phyloP scores from a whole-genome alignment of 441 rosid species.

The Arabidopsis lyrata region DNA sequence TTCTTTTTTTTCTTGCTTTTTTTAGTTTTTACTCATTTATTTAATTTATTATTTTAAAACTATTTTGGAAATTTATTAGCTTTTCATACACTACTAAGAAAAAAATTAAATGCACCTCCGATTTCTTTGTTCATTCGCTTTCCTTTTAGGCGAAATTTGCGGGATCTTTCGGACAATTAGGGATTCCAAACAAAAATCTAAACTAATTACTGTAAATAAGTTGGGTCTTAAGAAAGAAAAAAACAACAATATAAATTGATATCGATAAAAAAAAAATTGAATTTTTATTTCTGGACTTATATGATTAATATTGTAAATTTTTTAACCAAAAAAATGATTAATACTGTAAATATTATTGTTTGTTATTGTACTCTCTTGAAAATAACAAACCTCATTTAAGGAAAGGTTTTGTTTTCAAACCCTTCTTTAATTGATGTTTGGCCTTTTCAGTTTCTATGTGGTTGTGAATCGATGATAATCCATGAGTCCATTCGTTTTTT shows the following conservation, averaged over 20 bases:
- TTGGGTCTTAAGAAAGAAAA: not conserved
- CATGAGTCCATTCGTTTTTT: not conserved
- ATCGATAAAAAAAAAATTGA: not conserved
- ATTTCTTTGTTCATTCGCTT: not conserved
- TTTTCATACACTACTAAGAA: not conserved
- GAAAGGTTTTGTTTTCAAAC: not conserved
- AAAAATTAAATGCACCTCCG: not conserved
- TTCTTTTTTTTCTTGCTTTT: not conserved
- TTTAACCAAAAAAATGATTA: too few species aligned
- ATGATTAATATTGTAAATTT: not conserved
- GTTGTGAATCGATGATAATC: not conserved
- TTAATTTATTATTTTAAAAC: not conserved
- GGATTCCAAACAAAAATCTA: not conserved
- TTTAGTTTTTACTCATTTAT: not conserved
- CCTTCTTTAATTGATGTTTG: slow-evolving; percentile 4
- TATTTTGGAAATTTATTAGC: not conserved
- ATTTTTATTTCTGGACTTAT: not conserved
- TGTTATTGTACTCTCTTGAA: not conserved
- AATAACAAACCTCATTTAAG: not conserved
- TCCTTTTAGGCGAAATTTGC: not conserved
- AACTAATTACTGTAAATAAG: not conserved
- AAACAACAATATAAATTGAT: not conserved
- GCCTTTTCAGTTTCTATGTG: not conserved
- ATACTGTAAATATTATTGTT: too few species aligned
- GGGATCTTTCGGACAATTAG: not conserved